These are phyloP conservation scores for Vigna radiata DNA, from an alignment of 306 rosid genomes.

Conservation along the genomic window DNA sequence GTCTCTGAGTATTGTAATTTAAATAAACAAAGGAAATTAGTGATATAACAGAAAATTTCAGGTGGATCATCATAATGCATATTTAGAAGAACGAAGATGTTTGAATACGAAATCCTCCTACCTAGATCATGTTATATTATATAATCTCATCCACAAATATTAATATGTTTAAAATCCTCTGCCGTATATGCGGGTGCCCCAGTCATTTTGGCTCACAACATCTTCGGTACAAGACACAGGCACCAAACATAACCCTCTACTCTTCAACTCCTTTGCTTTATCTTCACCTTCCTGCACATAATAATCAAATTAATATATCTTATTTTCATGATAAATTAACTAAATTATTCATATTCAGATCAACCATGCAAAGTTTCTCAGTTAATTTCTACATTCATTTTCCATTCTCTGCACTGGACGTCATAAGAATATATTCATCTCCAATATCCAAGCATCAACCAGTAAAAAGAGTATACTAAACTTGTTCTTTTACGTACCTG, in stretches of 20 bases:
- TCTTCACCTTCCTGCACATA: conserved; percentile 45
- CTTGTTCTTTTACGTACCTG: conserved; percentile 38
- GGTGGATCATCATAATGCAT: conserved; percentile 14
- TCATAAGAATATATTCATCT: background rate
- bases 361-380: conserved; percentile 5
- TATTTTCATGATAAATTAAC: background rate
- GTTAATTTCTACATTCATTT: background rate
- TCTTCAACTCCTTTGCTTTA: conserved; percentile 64
- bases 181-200: conserved; percentile 83
- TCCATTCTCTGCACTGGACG: background rate
- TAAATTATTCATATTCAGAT: background rate
- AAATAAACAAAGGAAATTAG: background rate
- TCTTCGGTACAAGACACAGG: conserved; percentile 80
- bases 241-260: conserved; percentile 86
- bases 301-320: too few species aligned
- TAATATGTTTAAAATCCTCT: conserved; percentile 46
- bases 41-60: background rate
- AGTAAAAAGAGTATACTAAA: conserved; percentile 17
- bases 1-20: background rate
- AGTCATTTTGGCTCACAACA: conserved; percentile 79
- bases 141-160: conserved; percentile 1
- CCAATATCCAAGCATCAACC: background rate
- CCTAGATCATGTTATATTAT: conserved; percentile 61
- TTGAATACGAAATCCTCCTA: conserved; percentile 23
- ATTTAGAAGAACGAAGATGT: conserved; percentile 24